These are phyloP conservation scores for Coemansia furcata DNA, from an alignment of 192 early-diverging fungal genomes.

Conservation along the genomic window DNA sequence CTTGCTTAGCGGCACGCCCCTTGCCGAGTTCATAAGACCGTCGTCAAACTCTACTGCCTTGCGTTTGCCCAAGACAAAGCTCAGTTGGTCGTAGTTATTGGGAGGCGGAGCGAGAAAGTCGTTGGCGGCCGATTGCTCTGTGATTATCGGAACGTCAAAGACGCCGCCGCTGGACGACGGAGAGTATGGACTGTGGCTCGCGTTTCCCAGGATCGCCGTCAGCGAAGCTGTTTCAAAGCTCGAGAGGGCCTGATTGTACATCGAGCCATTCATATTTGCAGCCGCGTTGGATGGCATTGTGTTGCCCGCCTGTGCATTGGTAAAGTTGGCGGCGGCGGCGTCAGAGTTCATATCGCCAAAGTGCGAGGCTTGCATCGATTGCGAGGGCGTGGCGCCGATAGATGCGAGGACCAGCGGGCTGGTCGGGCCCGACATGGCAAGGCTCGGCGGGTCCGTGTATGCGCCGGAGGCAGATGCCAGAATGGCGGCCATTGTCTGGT, in stretches of 20 bases:
- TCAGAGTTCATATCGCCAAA: constrained; percentile 23
- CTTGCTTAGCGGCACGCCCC: constrained; percentile 41
- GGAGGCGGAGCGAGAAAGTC: constrained; percentile 7
- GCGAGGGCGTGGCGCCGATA: constrained; percentile 33
- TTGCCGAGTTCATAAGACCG: constrained; percentile 3
- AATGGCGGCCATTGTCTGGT: constrained; percentile 37
- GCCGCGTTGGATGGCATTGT: not conserved
- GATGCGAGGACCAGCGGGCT: constrained; percentile 33
- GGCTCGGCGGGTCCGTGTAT: not conserved
- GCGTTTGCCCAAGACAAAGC: constrained; percentile 28
- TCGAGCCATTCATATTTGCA: constrained; percentile 1
- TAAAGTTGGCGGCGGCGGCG: constrained; percentile 8
- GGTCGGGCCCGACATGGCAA: constrained; percentile 7
- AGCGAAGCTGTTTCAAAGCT: constrained; percentile 12
- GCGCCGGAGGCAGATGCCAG: constrained; percentile 20
- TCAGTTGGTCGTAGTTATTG: constrained; percentile 9
- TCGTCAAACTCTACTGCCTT: constrained; percentile 12
- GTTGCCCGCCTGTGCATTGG: constrained; percentile 6
- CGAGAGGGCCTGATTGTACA: constrained; percentile 9
- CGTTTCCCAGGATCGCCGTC: constrained; percentile 9
- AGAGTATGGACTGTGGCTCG: constrained; percentile 4
- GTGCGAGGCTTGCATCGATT: constrained; percentile 32
- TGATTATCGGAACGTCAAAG: not conserved
- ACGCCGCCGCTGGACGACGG: not conserved
- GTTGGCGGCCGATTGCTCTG: not conserved